Conservation (phyloP, 2,329 filamentous ascomycete genomes). For the Exserohilum rostratum region DNA sequence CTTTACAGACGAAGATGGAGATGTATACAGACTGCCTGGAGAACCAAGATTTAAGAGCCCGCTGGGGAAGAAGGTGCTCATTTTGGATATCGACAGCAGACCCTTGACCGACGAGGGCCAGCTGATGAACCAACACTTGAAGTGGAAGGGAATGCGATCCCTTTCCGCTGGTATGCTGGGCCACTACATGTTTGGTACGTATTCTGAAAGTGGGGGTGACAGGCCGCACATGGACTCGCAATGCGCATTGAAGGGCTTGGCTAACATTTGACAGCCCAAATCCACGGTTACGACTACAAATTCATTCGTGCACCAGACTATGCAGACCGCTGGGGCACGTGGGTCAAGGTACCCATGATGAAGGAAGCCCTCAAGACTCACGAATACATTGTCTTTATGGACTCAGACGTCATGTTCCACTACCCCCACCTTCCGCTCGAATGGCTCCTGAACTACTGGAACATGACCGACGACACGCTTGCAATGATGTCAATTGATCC, state of each 20-base stretch:
- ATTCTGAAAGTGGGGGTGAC: not conserved
- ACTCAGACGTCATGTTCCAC: conserved; percentile 57
- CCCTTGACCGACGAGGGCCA: conserved; percentile 43
- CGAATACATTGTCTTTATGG: conserved; percentile 56
- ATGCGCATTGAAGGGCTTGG: not conserved
- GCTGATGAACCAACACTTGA: conserved; percentile 44
- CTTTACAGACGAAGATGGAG: conserved; percentile 48
- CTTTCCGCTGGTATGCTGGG: conserved; percentile 48
- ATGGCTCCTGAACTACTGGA: conserved; percentile 60
- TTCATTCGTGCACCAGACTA: conserved; percentile 54
- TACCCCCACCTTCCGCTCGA: conserved; percentile 57
- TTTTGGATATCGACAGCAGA: conserved; percentile 48
- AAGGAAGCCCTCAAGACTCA: conserved; percentile 50
- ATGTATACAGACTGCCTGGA: conserved; percentile 38
- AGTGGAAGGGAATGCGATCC: conserved; percentile 47
- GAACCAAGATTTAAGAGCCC: conserved; percentile 43
- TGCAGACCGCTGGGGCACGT: conserved; percentile 53
- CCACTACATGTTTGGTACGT: conserved; percentile 47
- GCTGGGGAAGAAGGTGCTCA: conserved; percentile 46
- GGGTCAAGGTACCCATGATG: conserved; percentile 58
- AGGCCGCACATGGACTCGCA: not conserved
- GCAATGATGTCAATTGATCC: conserved; percentile 57
- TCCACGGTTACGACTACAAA: conserved; percentile 59
- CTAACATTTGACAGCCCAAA: conserved; percentile 44
- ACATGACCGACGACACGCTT: conserved; percentile 53